Evolutionary conservation across 73 alveolate genomes (phyloP).

Genomic region (Halteria grandinella): DNA sequence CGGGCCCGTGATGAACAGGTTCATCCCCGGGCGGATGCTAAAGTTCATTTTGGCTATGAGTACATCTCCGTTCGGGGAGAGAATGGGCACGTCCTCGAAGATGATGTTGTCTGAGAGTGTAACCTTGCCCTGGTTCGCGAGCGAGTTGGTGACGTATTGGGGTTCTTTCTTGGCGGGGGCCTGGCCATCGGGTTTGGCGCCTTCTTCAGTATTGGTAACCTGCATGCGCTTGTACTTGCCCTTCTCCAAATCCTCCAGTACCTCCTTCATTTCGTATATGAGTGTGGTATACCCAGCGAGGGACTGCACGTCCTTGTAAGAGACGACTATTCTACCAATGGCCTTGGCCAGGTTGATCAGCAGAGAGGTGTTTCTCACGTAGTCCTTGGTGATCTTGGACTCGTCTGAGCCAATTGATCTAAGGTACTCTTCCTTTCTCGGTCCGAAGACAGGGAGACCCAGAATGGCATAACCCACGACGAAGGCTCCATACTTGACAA

Average conservation of each 20-base stretch:
- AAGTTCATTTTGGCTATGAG: conserved; percentile 79
- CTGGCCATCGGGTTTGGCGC: conserved; percentile 22
- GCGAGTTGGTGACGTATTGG: conserved; percentile 23
- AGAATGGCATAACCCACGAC: conserved; percentile 91
- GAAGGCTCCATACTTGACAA: conserved; percentile 95
- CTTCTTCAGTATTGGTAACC: conserved; percentile 47
- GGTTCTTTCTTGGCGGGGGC: conserved; percentile 44
- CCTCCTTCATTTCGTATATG: conserved; percentile 81
- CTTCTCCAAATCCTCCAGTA: conserved; percentile 77
- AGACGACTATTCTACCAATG: conserved; percentile 89
- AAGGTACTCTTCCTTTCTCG: conserved; percentile 73
- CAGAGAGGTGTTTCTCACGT: conserved; percentile 90
- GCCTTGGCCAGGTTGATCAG: conserved; percentile 94
- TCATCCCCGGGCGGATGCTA: conserved; percentile 81
- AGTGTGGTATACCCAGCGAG: conserved; percentile 93
- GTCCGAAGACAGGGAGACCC: conserved; percentile 95
- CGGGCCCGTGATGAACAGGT: conserved; percentile 90
- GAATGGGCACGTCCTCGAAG: conserved; percentile 86
- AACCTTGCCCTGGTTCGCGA: conserved; percentile 42
- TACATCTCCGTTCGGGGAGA: conserved; percentile 90
- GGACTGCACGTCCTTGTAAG: conserved; percentile 88
- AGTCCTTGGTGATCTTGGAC: conserved; percentile 86
- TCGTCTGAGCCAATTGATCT: conserved; percentile 73
- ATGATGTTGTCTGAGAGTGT: conserved; percentile 59
- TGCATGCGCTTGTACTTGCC: conserved; percentile 75